Percentiles rank a stretch among this genome's conserved stretches.
Evolutionary conservation across 805 yeast genomes (phyloP).

Genomic region (Saturnispora sekii): DNA sequence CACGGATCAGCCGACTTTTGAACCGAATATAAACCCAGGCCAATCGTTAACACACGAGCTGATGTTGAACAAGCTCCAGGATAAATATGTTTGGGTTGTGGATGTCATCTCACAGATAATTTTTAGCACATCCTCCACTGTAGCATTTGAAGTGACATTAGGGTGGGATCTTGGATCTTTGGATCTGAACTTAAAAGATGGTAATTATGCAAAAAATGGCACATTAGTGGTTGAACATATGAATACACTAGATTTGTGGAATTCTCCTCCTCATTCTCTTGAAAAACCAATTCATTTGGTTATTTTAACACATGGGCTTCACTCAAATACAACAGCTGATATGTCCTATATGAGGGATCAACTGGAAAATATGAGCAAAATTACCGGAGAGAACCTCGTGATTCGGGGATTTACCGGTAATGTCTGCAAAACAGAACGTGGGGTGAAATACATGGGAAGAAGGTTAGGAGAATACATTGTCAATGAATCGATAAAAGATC

Average conservation of each 20-base stretch:
- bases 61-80: conserved; percentile 52
- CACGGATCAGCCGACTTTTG: conserved; percentile 69
- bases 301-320: conserved; percentile 83
- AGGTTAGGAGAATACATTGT: conserved; percentile 69
- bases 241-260: conserved; percentile 71
- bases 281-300: conserved; percentile 68
- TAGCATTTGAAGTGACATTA: conserved; percentile 55
- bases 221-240: conserved; percentile 37
- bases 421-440: conserved; percentile 81
- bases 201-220: conserved; percentile 5
- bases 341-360: conserved; percentile 79
- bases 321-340: conserved; percentile 84
- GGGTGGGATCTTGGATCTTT: conserved; percentile 34
- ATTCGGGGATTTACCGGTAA: conserved; percentile 80
- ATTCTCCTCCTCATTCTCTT: conserved; percentile 44
- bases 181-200: conserved; percentile 22
- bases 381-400: conserved; percentile 54
- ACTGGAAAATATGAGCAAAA: conserved; percentile 41
- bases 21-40: conserved; percentile 63
- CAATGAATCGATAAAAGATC: conserved; percentile 31
- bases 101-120: conserved; percentile 77
- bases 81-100: conserved; percentile 60
- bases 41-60: conserved; percentile 52
- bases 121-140: conserved; percentile 58
- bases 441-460: conserved; percentile 75